phyloP scores from a whole-genome alignment of 2,329 filamentous ascomycete genomes.

The Sporothrix mexicana region DNA sequence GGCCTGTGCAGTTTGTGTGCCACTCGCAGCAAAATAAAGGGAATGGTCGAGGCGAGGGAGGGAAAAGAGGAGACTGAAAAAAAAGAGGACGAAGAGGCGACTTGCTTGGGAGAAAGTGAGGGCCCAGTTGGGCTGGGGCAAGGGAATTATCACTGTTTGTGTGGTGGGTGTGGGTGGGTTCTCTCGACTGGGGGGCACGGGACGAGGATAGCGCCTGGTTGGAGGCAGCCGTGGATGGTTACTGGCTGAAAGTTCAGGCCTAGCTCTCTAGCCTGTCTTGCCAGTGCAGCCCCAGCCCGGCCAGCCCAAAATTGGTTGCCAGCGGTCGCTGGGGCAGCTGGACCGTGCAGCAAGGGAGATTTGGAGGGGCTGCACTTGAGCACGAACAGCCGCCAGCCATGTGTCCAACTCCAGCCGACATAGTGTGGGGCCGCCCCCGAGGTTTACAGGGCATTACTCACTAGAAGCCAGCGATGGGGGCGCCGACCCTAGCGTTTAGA shows the following conservation, averaged over 20 bases:
- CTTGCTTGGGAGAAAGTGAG: slow-evolving; percentile 1
- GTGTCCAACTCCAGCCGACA: neutral
- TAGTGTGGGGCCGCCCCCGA: slow-evolving; percentile 11
- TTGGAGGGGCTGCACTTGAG: neutral
- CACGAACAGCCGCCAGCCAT: slow-evolving; percentile 14
- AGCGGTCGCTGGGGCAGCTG: slow-evolving; percentile 22
- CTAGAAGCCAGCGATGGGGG: neutral
- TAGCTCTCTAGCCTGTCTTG: neutral
- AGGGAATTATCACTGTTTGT: slow-evolving; percentile 19
- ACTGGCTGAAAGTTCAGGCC: slow-evolving; percentile 16
- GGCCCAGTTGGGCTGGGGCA: slow-evolving; percentile 11
- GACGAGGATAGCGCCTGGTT: slow-evolving; percentile 18
- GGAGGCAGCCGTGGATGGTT: slow-evolving; percentile 16
- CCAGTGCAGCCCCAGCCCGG: neutral
- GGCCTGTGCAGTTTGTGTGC: neutral
- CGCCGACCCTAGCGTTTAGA: neutral
- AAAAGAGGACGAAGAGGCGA: slow-evolving; percentile 26
- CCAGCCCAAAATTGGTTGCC: neutral
- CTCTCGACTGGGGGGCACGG: slow-evolving; percentile 6
- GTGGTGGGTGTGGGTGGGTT: slow-evolving; percentile 17
- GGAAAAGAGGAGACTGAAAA: slow-evolving; percentile 16
- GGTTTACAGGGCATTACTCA: slow-evolving; percentile 17
- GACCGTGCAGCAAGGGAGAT: neutral
- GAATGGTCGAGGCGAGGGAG: neutral
- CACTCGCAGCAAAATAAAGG: neutral